Evolutionary conservation across 169 alveolate species (phyloP), one percentile per base, ranked within the genome.

Genomic region (Theileria orientalis): DNA sequence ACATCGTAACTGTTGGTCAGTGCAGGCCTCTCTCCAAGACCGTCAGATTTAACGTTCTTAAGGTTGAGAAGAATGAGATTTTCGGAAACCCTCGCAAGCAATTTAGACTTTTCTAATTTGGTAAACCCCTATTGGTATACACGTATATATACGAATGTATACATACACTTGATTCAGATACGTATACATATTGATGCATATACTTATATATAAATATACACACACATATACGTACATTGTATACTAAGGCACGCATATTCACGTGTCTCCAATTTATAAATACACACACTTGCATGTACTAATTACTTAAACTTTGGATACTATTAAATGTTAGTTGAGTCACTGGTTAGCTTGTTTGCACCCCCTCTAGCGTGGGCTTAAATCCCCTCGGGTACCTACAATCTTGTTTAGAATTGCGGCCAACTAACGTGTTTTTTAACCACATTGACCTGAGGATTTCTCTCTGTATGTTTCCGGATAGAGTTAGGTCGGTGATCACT

Each of bases 21-120:
- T 98, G 99, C 98, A 95, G 99, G 76, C 99, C 99, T 35, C 93
- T 98, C 63, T 96, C 99, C 44, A 98, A 98, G 94, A 97, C 99
- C 37, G 99, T 98, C 52, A 93, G 99, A 87, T 98, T 98, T 95
- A 97, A 97, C 92, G 99, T 97, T 57, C 86, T 97, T 83, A 95
- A 97, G 92, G 99, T 97, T 60, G 98, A 96, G 91, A 94, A 95
- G 92, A 96, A 96, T 92, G 98, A 97, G 91, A 95, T 97, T 78
- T 94, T 95, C 90, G 99, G 99, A 29, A 93, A 96, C 88, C 98
- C 98, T 74, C 96, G 98, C 92, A 98, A 98, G 91, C 99, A 97
- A 90, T 97, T 96, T 94, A 95, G 96, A 62, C 92, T 97, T 60
- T 97, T 97, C 95, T 98, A 83, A 92, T 32, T 35, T 2, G 33